Base-by-base conservation (phyloP, 805 yeast genomes). In the Teunomyces gatunensis region DNA sequence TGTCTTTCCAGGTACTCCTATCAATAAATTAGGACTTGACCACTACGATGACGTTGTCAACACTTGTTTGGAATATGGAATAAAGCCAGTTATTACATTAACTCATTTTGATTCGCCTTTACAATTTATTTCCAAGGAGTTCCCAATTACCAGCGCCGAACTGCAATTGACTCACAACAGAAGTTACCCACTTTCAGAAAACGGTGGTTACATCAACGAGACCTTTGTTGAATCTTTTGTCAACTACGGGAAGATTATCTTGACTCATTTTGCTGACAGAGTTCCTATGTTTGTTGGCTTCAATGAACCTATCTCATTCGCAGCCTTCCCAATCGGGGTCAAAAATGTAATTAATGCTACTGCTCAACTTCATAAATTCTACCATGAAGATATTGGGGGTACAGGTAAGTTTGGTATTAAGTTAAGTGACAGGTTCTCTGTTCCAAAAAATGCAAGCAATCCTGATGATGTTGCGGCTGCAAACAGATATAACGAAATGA, bases 51-150 rank as follows among this genome's bases (percentile, higher is more conserved):
- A 51, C 35, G 11, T 54, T 11, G 46, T 56, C 17, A 55, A 56
- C 39, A 56, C 59, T 36, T 56, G 58, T 45, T 13, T 55, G 23
- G 51, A 56, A 36, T 53, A 56, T 34, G 60, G 60, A 6, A 44
- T 56, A 7, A 45, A 45, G 9, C 73, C 71, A 12, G 55, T 67
- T 13, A 62, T 59, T 18, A 67, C 73, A 0, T 57, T 67, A 45
- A 60, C 58, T 37, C 73, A 67, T 49, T 67, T 65, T 55, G 73
- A 67, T 48, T 46, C 63, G 5, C 73, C 73, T 5, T 37, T 47
- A 9, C 34, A 36, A 28, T 50, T 52, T 18, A 47, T 47, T 6
- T 28, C 42, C 10, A 28, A 27, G 9, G 50, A 18, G 7, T 40
- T 40, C 21, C 43, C 34, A 18, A 32, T 18, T 10, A n/a, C 34